Percentiles rank a stretch among this genome's conserved stretches.
phyloP scores from a whole-genome alignment of 805 yeast genomes.

The Kluyveromyces lactis region DNA sequence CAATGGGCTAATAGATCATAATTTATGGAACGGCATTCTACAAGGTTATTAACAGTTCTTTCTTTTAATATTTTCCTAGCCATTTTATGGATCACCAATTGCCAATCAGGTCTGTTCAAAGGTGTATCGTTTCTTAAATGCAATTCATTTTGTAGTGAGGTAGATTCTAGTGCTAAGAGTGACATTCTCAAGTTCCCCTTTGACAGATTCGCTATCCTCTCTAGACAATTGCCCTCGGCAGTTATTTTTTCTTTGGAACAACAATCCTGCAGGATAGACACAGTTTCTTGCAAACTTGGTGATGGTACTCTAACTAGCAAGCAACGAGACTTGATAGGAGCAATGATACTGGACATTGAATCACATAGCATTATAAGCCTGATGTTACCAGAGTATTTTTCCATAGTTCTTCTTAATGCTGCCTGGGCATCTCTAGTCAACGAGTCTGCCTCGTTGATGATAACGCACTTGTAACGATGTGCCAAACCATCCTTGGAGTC shows the following conservation, averaged over 20 bases:
- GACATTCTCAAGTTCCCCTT: slow-evolving; percentile 74
- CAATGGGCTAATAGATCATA: slow-evolving; percentile 89
- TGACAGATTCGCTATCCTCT: slow-evolving; percentile 44
- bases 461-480: slow-evolving; percentile 65
- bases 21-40: slow-evolving; percentile 55
- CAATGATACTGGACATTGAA: slow-evolving; percentile 83
- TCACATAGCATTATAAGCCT: slow-evolving; percentile 80
- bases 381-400: slow-evolving; percentile 81
- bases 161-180: slow-evolving; percentile 72
- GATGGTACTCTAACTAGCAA: slow-evolving; percentile 80
- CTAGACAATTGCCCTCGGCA: slow-evolving; percentile 36
- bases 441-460: slow-evolving; percentile 87
- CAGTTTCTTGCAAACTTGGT: slow-evolving; percentile 57
- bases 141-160: slow-evolving; percentile 58
- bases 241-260: slow-evolving; percentile 45
- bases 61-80: slow-evolving; percentile 52
- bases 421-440: slow-evolving; percentile 92
- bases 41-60: slow-evolving; percentile 49
- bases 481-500: slow-evolving; percentile 34
- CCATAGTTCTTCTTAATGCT: slow-evolving; percentile 93
- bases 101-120: slow-evolving; percentile 81
- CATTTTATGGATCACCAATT: slow-evolving; percentile 59
- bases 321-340: slow-evolving; percentile 92
- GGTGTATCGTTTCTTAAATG: slow-evolving; percentile 38
- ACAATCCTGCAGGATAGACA: slow-evolving; percentile 44